These are phyloP conservation scores for Linum trigynum DNA, from an alignment of 345 rosid genomes.

Conservation along the genomic window DNA sequence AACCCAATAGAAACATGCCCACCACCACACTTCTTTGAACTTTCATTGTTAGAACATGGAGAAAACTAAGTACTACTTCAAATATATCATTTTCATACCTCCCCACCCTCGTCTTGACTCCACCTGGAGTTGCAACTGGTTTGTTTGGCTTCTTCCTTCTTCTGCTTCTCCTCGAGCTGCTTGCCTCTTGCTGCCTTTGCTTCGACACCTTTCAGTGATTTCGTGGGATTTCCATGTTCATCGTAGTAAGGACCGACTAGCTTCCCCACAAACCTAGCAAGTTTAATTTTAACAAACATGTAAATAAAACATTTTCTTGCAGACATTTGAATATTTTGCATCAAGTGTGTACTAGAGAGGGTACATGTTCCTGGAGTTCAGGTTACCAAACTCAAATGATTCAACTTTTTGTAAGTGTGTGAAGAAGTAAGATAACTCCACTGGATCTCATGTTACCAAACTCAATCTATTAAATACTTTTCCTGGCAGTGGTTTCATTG, in stretches of 20 bases:
- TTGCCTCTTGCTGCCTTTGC: constrained; percentile 92
- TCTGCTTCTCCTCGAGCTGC: constrained; percentile 83
- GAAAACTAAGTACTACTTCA: not conserved
- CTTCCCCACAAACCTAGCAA: constrained; percentile 65
- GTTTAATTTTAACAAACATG: constrained; percentile 2
- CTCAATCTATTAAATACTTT: too few species aligned
- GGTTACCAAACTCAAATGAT: too few species aligned
- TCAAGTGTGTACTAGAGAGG: not conserved
- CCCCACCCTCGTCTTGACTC: constrained; percentile 89
- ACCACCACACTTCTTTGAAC: not conserved
- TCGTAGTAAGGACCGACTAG: constrained; percentile 83
- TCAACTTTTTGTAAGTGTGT: too few species aligned
- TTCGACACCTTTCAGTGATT: constrained; percentile 81
- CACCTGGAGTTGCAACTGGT: constrained; percentile 81
- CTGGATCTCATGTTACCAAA: not conserved
- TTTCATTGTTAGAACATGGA: not conserved
- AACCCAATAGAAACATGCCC: constrained; percentile 2
- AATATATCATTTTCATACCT: constrained; percentile 32
- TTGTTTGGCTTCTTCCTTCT: constrained; percentile 82
- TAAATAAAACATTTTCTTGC: not conserved
- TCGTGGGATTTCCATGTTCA: constrained; percentile 68
- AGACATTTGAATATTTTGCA: not conserved
- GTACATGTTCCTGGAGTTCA: too few species aligned
- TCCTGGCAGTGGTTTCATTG: not conserved
- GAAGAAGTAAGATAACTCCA: not conserved